A percentile compares a stretch with the other conserved stretches of the same genome.
These are phyloP conservation scores for Lachancea cidri DNA, from an alignment of 805 yeast species.

Conservation along the genomic window DNA sequence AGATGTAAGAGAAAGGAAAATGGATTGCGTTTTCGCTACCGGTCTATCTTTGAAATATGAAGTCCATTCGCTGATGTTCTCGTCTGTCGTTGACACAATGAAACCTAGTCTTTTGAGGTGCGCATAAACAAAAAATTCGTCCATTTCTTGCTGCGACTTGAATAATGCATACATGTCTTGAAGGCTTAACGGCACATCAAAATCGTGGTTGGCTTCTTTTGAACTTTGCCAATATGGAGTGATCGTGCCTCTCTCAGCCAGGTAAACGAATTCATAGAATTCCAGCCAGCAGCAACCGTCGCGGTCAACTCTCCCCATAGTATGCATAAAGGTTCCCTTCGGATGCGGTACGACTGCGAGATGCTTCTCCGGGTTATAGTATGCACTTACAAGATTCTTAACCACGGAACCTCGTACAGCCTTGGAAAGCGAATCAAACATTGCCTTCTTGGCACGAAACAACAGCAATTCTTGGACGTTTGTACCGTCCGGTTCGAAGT, in stretches of 20 bases:
- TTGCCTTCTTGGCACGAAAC: constrained; percentile 52
- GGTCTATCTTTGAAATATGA: neutral
- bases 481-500: constrained; percentile 79
- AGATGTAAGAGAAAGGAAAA: neutral
- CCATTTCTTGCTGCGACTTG: constrained; percentile 38
- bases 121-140: constrained; percentile 62
- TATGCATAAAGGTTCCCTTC: constrained; percentile 67
- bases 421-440: constrained; percentile 61
- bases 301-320: constrained; percentile 59
- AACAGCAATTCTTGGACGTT: constrained; percentile 44
- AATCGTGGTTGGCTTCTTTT: constrained; percentile 17
- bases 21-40: neutral
- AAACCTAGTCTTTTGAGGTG: constrained; percentile 76
- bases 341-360: constrained; percentile 43
- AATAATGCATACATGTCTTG: constrained; percentile 59
- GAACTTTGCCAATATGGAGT: constrained; percentile 34
- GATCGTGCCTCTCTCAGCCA: constrained; percentile 74
- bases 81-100: constrained; percentile 41
- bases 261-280: constrained; percentile 67
- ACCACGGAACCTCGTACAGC: constrained; percentile 41
- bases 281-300: constrained; percentile 47
- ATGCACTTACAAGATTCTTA: constrained; percentile 50
- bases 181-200: constrained; percentile 45
- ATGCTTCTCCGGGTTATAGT: constrained; percentile 36
- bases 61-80: constrained; percentile 1